A percentile compares a stretch with the other conserved stretches of the same genome.
Evolutionary conservation across 2,329 filamentous ascomycete genomes (phyloP).

Genomic region (Aquanectria penicillioides): DNA sequence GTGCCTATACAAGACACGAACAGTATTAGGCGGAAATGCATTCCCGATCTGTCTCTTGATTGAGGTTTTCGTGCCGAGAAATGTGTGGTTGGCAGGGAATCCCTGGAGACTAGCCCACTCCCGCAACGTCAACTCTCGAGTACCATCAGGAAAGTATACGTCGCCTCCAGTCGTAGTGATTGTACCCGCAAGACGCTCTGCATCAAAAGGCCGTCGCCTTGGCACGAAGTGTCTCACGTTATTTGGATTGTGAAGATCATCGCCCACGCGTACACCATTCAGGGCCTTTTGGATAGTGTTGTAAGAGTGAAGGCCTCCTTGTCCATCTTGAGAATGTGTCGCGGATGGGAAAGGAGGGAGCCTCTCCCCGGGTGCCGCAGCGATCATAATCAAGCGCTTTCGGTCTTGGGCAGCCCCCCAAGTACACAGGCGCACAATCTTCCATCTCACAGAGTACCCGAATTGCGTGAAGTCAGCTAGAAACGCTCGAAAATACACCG

Average conservation of each 20-base stretch:
- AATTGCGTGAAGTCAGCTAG: slow-evolving; percentile 71
- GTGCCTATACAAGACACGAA: slow-evolving; percentile 60
- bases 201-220: slow-evolving; percentile 53
- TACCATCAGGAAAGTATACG: slow-evolving; percentile 73
- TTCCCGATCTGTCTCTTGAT: slow-evolving; percentile 79
- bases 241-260: slow-evolving; percentile 53
- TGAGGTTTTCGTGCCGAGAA: slow-evolving; percentile 54
- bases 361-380: slow-evolving; percentile 73
- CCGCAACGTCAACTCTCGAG: slow-evolving; percentile 69
- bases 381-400: slow-evolving; percentile 65
- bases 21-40: slow-evolving; percentile 74
- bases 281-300: slow-evolving; percentile 58
- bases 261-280: slow-evolving; percentile 41
- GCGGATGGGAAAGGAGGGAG: slow-evolving; percentile 72
- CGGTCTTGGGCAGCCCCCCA: slow-evolving; percentile 63
- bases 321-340: slow-evolving; percentile 63
- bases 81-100: slow-evolving; percentile 71
- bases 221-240: slow-evolving; percentile 41
- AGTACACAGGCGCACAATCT: slow-evolving; percentile 61
- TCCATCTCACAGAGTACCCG: slow-evolving; percentile 78
- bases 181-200: slow-evolving; percentile 60
- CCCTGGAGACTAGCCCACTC: slow-evolving; percentile 77
- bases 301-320: slow-evolving; percentile 49
- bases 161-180: slow-evolving; percentile 73
- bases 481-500: slow-evolving; percentile 66